A percentile compares a stretch with the other conserved stretches of the same genome.
Evolutionary conservation across 1,139 yeast species (phyloP).

Genomic region (Debaryomyces fabryi): DNA sequence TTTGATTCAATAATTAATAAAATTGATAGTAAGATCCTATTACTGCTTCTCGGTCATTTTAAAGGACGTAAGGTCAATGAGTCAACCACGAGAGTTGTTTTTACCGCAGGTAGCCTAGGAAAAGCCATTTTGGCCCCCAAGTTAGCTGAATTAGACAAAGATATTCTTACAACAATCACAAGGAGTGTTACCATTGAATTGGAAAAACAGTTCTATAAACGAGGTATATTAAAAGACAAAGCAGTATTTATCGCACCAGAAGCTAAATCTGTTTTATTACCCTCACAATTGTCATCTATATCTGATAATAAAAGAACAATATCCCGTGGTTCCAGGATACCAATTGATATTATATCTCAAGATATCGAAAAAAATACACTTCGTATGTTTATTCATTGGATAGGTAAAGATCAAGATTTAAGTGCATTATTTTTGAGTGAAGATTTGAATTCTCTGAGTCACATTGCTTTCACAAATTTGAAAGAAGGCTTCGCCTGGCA

Average conservation of each 20-base stretch:
- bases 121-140: neutral
- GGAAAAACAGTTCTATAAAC: neutral
- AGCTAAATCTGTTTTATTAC: neutral
- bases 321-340: neutral
- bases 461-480: slow-evolving; percentile 7
- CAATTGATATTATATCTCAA: neutral
- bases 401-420: slow-evolving; percentile 15
- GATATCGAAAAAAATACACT: slow-evolving; percentile 9
- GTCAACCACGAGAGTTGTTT: slow-evolving; percentile 7
- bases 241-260: neutral
- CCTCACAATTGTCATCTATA: slow-evolving; percentile 6
- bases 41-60: slow-evolving; percentile 15
- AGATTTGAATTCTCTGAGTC: slow-evolving; percentile 3
- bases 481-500: slow-evolving; percentile 10
- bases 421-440: slow-evolving; percentile 11
- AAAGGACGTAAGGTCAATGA: slow-evolving; percentile 7
- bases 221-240: neutral
- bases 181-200: neutral
- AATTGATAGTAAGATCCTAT: slow-evolving; percentile 13
- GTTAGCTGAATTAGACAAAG: neutral
- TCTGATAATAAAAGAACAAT: neutral
- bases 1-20: slow-evolving; percentile 5
- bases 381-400: slow-evolving; percentile 15
- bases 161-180: neutral
- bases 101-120: slow-evolving; percentile 8